These are phyloP conservation scores for Juncus effusus DNA, from an alignment of 176 grass and related monocot species.

Conservation along the genomic window DNA sequence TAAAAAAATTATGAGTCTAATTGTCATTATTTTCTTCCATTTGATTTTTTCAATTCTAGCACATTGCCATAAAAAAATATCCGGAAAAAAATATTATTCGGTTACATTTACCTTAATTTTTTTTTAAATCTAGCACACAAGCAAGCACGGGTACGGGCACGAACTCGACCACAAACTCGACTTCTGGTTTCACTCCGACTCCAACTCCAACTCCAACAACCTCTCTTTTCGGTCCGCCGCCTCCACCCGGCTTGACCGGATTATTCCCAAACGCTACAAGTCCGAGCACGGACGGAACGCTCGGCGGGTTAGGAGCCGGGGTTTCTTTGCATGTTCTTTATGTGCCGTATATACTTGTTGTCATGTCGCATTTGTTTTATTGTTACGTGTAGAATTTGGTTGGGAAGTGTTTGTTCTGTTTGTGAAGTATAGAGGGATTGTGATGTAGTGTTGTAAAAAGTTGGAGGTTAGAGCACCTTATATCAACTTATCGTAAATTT, in stretches of 20 bases:
- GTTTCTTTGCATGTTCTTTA: conserved; percentile 17
- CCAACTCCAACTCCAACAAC: conserved; percentile 6
- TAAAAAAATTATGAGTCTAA: too few species aligned
- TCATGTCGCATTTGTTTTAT: conserved; percentile 22
- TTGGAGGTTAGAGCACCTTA: not conserved
- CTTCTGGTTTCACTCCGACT: conserved; percentile 7
- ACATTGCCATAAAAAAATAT: too few species aligned
- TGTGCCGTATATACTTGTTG: conserved; percentile 9
- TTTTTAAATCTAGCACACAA: conserved; percentile 1
- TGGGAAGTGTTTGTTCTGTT: conserved; percentile 4
- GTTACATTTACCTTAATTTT: too few species aligned
- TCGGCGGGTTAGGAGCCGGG: not conserved
- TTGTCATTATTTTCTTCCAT: too few species aligned
- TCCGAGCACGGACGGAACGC: conserved; percentile 14
- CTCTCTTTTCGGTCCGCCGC: conserved; percentile 22
- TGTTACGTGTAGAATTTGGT: conserved; percentile 15
- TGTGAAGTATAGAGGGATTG: not conserved
- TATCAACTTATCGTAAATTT: conserved; percentile 5
- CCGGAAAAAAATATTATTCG: too few species aligned
- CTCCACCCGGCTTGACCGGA: not conserved
- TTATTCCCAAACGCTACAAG: conserved; percentile 1
- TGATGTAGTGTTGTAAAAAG: conserved; percentile 23
- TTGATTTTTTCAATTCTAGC: too few species aligned
- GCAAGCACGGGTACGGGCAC: conserved; percentile 2
- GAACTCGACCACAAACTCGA: conserved; percentile 11